phyloP scores from a whole-genome alignment of 2,329 filamentous ascomycete species.

The Talaromyces sp. region DNA sequence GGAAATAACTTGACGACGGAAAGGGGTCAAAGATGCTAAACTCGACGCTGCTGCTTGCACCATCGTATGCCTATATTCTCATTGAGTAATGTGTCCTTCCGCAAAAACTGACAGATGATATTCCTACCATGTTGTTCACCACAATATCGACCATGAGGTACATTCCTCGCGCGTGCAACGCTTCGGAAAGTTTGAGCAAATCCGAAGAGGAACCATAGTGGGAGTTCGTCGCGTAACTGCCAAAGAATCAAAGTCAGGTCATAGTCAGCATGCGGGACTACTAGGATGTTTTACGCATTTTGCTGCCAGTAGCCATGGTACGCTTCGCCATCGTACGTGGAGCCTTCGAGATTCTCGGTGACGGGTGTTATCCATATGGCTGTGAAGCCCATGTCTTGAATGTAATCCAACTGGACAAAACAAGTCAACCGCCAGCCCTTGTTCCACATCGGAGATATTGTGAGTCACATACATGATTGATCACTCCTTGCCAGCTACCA shows the following conservation, averaged over 20 bases:
- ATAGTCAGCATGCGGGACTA: background rate
- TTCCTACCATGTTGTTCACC: conserved; percentile 51
- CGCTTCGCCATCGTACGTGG: conserved; percentile 39
- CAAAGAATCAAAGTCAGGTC: background rate
- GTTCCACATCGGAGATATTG: background rate
- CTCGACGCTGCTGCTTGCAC: conserved; percentile 47
- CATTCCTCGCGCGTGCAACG: conserved; percentile 56
- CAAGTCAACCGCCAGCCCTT: background rate
- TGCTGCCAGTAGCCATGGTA: conserved; percentile 53
- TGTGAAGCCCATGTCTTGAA: conserved; percentile 48
- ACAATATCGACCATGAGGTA: conserved; percentile 61
- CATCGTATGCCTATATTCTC: conserved; percentile 41
- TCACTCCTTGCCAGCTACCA: conserved; percentile 47
- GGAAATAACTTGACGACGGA: conserved; percentile 57
- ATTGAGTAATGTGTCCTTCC: background rate
- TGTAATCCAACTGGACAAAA: conserved; percentile 44
- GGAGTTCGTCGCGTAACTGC: conserved; percentile 52
- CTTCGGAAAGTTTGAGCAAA: conserved; percentile 54
- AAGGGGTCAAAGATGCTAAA: conserved; percentile 54
- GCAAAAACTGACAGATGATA: background rate
- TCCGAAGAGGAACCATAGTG: conserved; percentile 59
- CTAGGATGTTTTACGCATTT: conserved; percentile 34
- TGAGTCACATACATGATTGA: conserved; percentile 29
- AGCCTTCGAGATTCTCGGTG: conserved; percentile 35
- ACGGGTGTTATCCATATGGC: conserved; percentile 50